Evolutionary conservation across 352 stramenopile species (phyloP).

Genomic region (Sclerospora graminicola): DNA sequence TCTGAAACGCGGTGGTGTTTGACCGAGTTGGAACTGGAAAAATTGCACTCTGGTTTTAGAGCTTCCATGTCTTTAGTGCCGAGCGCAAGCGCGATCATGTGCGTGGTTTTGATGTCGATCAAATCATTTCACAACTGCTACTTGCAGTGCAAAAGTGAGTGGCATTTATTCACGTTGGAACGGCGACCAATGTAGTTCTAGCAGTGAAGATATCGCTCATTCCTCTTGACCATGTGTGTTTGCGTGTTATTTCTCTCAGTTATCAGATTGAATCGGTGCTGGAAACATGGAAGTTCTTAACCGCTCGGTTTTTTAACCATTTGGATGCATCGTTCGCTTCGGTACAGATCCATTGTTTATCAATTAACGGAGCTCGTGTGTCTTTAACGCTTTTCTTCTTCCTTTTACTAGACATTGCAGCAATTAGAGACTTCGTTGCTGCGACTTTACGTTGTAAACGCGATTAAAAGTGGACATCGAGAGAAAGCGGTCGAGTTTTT

Average conservation of each 20-base stretch:
- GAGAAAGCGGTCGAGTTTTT: constrained; percentile 75
- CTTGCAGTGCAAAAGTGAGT: constrained; percentile 42
- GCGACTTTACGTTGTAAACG: constrained; percentile 69
- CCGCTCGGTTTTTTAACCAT: constrained; percentile 68
- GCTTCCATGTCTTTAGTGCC: constrained; percentile 62
- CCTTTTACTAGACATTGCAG: constrained; percentile 36
- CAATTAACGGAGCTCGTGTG: not conserved
- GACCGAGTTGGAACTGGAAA: constrained; percentile 2
- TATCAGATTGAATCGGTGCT: constrained; percentile 69
- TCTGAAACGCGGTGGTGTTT: not conserved
- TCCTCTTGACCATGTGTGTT: not conserved
- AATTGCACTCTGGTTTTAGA: constrained; percentile 16
- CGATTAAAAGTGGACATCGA: constrained; percentile 51
- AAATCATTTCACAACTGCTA: constrained; percentile 64
- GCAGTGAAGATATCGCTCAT: constrained; percentile 2
- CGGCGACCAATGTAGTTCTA: not conserved
- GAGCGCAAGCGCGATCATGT: constrained; percentile 66
- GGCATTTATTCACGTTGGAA: not conserved
- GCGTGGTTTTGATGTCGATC: constrained; percentile 68
- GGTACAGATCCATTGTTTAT: constrained; percentile 16
- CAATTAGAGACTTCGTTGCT: constrained; percentile 56
- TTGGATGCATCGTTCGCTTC: constrained; percentile 59
- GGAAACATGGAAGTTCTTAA: constrained; percentile 76
- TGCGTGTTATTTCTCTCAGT: constrained; percentile 16
- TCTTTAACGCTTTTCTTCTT: not conserved